Evolutionary conservation across 129 eudicot species (phyloP).

Genomic region (Flaveria sonorensis): DNA sequence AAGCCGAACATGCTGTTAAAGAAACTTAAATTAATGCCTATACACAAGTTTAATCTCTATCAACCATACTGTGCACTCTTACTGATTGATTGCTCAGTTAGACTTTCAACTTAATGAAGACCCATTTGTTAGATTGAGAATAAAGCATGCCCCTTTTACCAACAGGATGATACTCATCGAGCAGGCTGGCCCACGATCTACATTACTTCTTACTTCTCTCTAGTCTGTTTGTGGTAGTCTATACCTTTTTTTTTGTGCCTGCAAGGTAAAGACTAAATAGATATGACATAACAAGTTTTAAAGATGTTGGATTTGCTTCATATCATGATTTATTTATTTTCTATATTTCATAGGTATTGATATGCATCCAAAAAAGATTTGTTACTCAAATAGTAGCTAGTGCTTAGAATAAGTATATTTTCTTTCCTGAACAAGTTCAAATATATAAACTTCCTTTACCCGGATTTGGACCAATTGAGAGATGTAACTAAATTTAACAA

Average conservation of each 20-base stretch:
- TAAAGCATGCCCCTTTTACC: slow-evolving; percentile 3
- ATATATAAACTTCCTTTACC: slow-evolving; percentile 4
- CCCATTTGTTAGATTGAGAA: neutral
- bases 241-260: neutral
- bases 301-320: neutral
- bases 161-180: neutral
- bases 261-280: neutral
- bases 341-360: neutral
- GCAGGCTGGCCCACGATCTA: neutral
- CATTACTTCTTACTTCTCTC: neutral
- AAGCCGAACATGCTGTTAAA: neutral
- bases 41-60: neutral
- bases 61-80: neutral
- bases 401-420: slow-evolving; percentile 9
- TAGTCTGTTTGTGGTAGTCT: neutral
- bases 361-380: neutral
- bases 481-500: neutral
- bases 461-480: neutral
- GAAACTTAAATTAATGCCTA: neutral
- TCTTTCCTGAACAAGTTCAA: neutral
- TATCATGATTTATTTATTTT: neutral
- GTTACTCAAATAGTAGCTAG: neutral
- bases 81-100: neutral
- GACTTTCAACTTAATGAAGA: neutral
- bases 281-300: neutral